Conservation (phyloP, 202 grass and related monocot species). For the Saccharum hybrid region DNA sequence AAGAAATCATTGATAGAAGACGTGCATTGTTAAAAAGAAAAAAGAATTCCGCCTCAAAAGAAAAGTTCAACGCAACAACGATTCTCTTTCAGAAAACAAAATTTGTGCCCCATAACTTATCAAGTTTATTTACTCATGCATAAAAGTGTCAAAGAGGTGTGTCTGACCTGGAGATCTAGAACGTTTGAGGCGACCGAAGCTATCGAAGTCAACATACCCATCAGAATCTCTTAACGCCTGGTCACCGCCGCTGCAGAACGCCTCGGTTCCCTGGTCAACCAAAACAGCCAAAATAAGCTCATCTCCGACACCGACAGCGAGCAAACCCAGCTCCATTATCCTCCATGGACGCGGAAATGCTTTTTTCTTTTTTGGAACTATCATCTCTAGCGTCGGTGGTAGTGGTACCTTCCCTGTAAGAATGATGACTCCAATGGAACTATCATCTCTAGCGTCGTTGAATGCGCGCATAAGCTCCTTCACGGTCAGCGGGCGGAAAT, state of each 20-base stretch:
- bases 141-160: neutral
- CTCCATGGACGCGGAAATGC: neutral
- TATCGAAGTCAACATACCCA: conserved; percentile 95
- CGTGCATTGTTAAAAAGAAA: too few relatives aligned
- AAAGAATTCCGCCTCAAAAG: neutral
- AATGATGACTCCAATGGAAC: conserved; percentile 81
- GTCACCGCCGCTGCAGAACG: conserved; percentile 92
- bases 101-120: neutral
- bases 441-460: conserved; percentile 83
- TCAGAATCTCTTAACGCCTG: conserved; percentile 77
- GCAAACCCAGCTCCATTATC: neutral
- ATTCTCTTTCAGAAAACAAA: neutral
- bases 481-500: conserved; percentile 77
- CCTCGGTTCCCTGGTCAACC: conserved; percentile 62
- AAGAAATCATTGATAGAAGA: neutral
- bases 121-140: neutral
- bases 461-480: conserved; percentile 94
- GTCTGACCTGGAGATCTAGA: conserved; percentile 84
- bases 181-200: conserved; percentile 89
- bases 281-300: neutral
- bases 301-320: neutral
- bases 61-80: neutral
- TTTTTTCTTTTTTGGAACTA: neutral
- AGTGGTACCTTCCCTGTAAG: conserved; percentile 65
- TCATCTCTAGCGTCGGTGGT: neutral